These are phyloP conservation scores for Oryza glumipatula DNA, from an alignment of 176 grass and related monocot species.

Conservation along the genomic window DNA sequence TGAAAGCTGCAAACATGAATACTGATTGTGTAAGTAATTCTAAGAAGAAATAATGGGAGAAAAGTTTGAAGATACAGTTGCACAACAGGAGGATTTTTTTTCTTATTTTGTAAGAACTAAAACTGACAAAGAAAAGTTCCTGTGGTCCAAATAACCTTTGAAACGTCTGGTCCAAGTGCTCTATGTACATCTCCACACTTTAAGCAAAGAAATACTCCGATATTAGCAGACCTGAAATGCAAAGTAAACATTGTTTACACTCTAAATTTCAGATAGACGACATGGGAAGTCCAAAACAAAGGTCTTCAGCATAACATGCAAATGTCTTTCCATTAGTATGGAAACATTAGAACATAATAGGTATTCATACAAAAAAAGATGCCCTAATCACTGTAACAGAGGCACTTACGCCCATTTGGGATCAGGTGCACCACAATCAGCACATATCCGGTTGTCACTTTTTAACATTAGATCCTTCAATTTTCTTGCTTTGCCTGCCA, in stretches of 20 bases:
- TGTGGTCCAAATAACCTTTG: constrained; percentile 64
- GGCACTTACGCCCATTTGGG: constrained; percentile 96
- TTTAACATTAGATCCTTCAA: constrained; percentile 90
- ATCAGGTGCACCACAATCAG: constrained; percentile 89
- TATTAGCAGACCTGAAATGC: constrained; percentile 83
- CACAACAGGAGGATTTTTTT: background rate
- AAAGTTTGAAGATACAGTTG: background rate
- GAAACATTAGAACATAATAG: constrained; percentile 10
- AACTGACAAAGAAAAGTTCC: constrained; percentile 22
- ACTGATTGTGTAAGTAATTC: background rate
- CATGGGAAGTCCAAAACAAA: constrained; percentile 36
- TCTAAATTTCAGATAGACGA: constrained; percentile 21
- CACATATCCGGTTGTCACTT: constrained; percentile 91
- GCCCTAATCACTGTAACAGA: constrained; percentile 35
- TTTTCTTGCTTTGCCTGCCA: constrained; percentile 84
- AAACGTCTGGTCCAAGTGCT: constrained; percentile 85
- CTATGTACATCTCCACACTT: constrained; percentile 98
- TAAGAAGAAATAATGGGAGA: background rate
- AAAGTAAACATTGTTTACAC: constrained; percentile 9
- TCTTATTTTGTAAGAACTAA: background rate
- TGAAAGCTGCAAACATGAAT: background rate
- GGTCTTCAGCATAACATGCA: constrained; percentile 13
- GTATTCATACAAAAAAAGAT: constrained; percentile 17
- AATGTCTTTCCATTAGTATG: constrained; percentile 11
- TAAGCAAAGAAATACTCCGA: constrained; percentile 98